phyloP scores from a whole-genome alignment of 768 basidiomycete species.

The Podaxis mareebaensis region DNA sequence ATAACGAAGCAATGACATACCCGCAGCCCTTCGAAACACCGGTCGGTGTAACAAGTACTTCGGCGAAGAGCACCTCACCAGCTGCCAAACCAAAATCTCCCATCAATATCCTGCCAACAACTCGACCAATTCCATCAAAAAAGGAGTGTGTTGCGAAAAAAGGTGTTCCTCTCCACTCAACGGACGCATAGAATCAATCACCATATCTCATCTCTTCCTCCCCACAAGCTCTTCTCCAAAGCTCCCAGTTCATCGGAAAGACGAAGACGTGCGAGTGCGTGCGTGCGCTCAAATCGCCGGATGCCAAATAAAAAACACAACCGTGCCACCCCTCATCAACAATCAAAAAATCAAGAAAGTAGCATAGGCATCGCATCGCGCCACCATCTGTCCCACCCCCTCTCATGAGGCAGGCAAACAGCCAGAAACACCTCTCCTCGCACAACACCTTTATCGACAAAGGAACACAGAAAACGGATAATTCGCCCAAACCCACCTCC shows the following conservation, averaged over 20 bases:
- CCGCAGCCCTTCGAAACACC: conserved; percentile 99
- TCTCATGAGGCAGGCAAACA: conserved; percentile 5
- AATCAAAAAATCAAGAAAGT: conserved; percentile 13
- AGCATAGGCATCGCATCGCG: conserved; percentile 12
- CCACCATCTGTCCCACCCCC: conserved; percentile 13
- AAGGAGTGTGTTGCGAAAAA: conserved; percentile 36
- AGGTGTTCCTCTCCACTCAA: conserved; percentile 25
- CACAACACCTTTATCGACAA: conserved; percentile 19
- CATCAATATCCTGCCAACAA: conserved; percentile 84
- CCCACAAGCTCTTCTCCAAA: conserved; percentile 37
- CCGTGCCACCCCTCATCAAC: not conserved
- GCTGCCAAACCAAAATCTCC: conserved; percentile 92
- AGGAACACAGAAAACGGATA: conserved; percentile 51
- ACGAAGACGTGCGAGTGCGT: conserved; percentile 21
- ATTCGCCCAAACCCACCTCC: conserved; percentile 93
- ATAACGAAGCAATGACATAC: conserved; percentile 50
- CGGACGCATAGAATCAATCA: not conserved
- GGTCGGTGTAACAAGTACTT: conserved; percentile 95
- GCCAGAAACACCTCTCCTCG: conserved; percentile 6
- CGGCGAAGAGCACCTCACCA: conserved; percentile 99
- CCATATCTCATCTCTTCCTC: conserved; percentile 21
- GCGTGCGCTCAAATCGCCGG: conserved; percentile 3
- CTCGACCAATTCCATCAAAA: conserved; percentile 55
- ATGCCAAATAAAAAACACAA: not conserved
- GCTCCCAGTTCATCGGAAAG: conserved; percentile 43